Base-by-base conservation (phyloP, 2,329 filamentous ascomycete genomes). In the Alternaria hordeiaustralica region DNA sequence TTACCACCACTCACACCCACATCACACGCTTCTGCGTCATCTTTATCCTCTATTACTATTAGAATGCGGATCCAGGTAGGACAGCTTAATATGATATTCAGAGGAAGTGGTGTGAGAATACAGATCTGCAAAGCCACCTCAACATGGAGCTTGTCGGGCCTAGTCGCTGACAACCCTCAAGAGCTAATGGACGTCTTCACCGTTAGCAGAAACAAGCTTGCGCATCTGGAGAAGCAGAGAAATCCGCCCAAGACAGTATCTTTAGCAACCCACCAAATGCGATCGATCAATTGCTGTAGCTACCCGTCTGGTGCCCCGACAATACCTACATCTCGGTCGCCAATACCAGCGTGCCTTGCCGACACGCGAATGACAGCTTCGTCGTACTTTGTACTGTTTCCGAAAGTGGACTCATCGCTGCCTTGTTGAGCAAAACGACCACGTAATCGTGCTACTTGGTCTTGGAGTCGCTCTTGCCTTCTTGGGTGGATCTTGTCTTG, bases 361-460 rank as follows among this genome's bases (percentile, higher is more conserved):
- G 26, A 41, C 62, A 68, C 61, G 65, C 61, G 58, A 63, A 51
- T 63, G 63, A 64, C 65, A 63, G 60, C 33, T 60, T 33, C 20
- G 21, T 30, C 26, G 26, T 57, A 44, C n/a, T 33, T 53, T 28
- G 47, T 20, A 10, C 18, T 36, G 15, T n/a, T 21, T 12, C 6
- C 11, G 46, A 30, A 4, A 9, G 3, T 15, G 13, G n/a, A n/a
- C 13, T 45, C 36, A 45, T 10, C 23, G n/a, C 25, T 28, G 13
- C n/a, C 26, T 21, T 9, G 26, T 20, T 20, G 36, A n/a, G 23
- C 15, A 28, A 12, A 33, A 9, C 13, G 18, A 3, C 6, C 26
- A 15, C 11, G n/a, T 33, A 20, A 20, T 9, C 5, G 26, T 51
- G 26, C 30, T 33, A 51, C 47, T 21, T n/a, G 10, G 47, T 30